Evolutionary conservation across 1,139 yeast genomes (phyloP), one percentile per base, ranked within the genome.

Genomic region (Suhomyces wounanorum): DNA sequence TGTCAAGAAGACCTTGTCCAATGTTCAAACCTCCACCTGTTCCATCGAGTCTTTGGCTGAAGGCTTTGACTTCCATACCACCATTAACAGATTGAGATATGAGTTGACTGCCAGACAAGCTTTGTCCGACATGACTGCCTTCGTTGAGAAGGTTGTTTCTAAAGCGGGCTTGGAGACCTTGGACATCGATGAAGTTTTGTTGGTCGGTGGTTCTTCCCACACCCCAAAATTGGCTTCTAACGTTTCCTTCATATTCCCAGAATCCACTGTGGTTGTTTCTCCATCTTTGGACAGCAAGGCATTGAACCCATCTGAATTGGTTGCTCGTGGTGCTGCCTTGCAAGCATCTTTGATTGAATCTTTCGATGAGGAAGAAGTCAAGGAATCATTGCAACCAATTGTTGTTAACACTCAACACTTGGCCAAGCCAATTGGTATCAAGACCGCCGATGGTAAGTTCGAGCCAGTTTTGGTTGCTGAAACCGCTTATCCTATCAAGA

Each of bases 1-100:
- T 51, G 90, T 95, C 55, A 91, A 92, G 79, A 90, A 89, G 78
- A 94, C 99, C 40, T 79, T 94, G 64, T 88, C 96, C 45, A 92
- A 94, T 70, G 96, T 95, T 50, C 86, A 85, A 63, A 78, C 92
- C 47, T 87, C 97, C 43, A 87, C 95, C 52, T 90, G 92, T 67
- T 95, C 98, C 44, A 89, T 95, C 63, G 99, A 95, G 73, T 89
- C 97, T 23, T 81, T 94, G 61, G 91, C 96, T 55, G 96, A 89
- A 55, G 99, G 99, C 55, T 82, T 79, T 67, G 99, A 94, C 73
- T 94, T 86, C 84, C 94, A 89, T 75, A 83, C 96, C 57, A 81
- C 94, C 55, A 85, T 95, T 69, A 94, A 94, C 82, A 88, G 99
- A 78, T 81, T 95, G 74, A 84, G 97, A 75, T 94, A 83, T 67